Evolutionary conservation across 164 flowering plant species (phyloP), one percentile per base, ranked within the genome.

Genomic region (Tetracentron sinense): DNA sequence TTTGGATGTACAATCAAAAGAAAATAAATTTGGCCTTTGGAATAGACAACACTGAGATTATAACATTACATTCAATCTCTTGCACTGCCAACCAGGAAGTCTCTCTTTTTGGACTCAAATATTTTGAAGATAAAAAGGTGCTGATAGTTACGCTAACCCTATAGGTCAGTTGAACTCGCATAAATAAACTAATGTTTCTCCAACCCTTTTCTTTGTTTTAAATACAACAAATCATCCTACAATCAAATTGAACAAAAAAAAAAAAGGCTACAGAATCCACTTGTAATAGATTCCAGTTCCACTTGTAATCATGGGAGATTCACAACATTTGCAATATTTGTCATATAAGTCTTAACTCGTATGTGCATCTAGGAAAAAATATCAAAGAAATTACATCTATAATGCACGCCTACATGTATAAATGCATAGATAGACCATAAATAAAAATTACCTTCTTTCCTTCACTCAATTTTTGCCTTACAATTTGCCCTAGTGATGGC

Each of bases 401-500:
- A 50, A 48, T 22, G 22, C 16, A 48, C 22, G 6, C n/a, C 30
- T n/a, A 23, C 15, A 23, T 23, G 38, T 22, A n/a, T 21, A 10
- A 19, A 16, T 30, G 4, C 20, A 61, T 21, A 2, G 7, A 16
- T 15, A 58, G 6, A 47, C 22, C 12, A 68, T 23, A 7, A 26
- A n/a, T 55, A 33, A 10, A 12, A 52, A 48, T 56, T 77, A 85
- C 88, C 88, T 89, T 93, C 69, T 97, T 84, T 73, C 96, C 98
- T 72, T 90, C 97, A 69, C 86, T 80, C 77, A 93, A 71, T 66
- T 84, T 88, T 67, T 88, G 96, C 65, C 96, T 76, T 20, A 93
- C 91, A 46, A 87, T 66, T 78, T 93, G 97, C 6, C 81, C 88
- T 33, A 93, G 74, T 25, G 98, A 87, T 61, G 86, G 96, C 97